These are phyloP conservation scores for Yarrowia sp. DNA, from an alignment of 805 yeast genomes.

Conservation along the genomic window DNA sequence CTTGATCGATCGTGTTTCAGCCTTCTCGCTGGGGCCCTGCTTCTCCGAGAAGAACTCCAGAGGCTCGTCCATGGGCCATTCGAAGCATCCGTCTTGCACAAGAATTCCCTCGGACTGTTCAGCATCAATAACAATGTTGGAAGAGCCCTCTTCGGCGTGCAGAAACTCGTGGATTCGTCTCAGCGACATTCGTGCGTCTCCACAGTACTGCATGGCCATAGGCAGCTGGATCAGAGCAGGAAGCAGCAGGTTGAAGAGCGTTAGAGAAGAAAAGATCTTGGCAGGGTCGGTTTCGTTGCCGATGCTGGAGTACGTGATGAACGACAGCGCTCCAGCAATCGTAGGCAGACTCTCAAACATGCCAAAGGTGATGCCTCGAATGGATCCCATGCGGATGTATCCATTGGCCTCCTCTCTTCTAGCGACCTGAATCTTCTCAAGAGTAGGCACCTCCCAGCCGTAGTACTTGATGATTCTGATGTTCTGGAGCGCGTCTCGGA, in stretches of 20 bases:
- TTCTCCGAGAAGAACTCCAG: neutral
- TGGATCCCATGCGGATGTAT: slow-evolving; percentile 60
- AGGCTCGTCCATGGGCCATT: slow-evolving; percentile 41
- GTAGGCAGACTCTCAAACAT: slow-evolving; percentile 63
- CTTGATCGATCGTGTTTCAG: neutral
- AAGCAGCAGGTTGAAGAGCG: slow-evolving; percentile 63
- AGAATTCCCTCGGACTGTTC: slow-evolving; percentile 36
- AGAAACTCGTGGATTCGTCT: slow-evolving; percentile 81
- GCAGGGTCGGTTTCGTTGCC: slow-evolving; percentile 51
- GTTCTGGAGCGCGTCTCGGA: slow-evolving; percentile 74
- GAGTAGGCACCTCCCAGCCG: slow-evolving; percentile 82
- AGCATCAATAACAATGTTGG: slow-evolving; percentile 26
- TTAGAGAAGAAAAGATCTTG: slow-evolving; percentile 63
- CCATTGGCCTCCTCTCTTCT: slow-evolving; percentile 59
- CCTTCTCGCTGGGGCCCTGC: neutral
- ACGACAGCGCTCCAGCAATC: slow-evolving; percentile 63
- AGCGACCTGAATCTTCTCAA: slow-evolving; percentile 47
- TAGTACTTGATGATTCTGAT: slow-evolving; percentile 80
- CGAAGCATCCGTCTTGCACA: slow-evolving; percentile 55
- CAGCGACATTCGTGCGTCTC: slow-evolving; percentile 84
- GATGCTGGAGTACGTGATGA: slow-evolving; percentile 48
- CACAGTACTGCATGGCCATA: slow-evolving; percentile 73
- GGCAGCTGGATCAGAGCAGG: slow-evolving; percentile 63
- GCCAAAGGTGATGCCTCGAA: slow-evolving; percentile 61
- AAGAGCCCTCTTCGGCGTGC: slow-evolving; percentile 43